Conservation (phyloP, 2,329 filamentous ascomycete genomes). For the Sclerotinia subarctica region DNA sequence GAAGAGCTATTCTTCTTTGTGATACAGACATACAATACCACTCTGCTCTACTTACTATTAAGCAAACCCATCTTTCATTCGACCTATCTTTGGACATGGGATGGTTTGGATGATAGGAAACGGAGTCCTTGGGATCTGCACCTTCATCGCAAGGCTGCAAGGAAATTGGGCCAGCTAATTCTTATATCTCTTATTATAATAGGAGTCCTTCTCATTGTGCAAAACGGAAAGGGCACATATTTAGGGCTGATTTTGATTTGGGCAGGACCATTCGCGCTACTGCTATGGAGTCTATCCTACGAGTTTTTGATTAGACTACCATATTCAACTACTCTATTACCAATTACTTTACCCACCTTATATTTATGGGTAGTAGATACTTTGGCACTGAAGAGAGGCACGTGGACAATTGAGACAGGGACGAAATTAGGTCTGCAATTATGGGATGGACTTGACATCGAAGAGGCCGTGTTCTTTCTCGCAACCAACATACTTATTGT, state of each 20-base stretch:
- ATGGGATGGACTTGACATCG: slow-evolving; percentile 65
- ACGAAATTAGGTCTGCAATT: slow-evolving; percentile 64
- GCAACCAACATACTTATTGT: slow-evolving; percentile 67
- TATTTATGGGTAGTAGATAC: slow-evolving; percentile 74
- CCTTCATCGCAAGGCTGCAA: slow-evolving; percentile 31
- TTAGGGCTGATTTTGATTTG: slow-evolving; percentile 67
- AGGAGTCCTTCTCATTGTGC: slow-evolving; percentile 47
- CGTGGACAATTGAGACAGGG: slow-evolving; percentile 65
- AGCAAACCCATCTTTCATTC: slow-evolving; percentile 62
- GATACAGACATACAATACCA: slow-evolving; percentile 72
- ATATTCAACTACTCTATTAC: slow-evolving; percentile 52
- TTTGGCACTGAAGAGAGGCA: slow-evolving; percentile 62
- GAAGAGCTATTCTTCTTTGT: slow-evolving; percentile 78
- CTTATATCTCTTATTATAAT: slow-evolving; percentile 45
- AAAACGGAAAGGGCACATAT: slow-evolving; percentile 56
- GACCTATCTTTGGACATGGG: slow-evolving; percentile 43
- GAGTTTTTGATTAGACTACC: slow-evolving; percentile 62
- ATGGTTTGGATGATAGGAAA: slow-evolving; percentile 18
- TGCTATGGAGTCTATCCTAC: slow-evolving; percentile 62
- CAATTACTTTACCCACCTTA: slow-evolving; percentile 61
- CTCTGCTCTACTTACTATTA: slow-evolving; percentile 63
- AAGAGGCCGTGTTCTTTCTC: slow-evolving; percentile 73
- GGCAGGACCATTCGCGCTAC: slow-evolving; percentile 62
- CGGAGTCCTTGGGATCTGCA: slow-evolving; percentile 22
- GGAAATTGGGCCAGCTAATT: slow-evolving; percentile 49